Conservation (phyloP, 306 rosid species). For the Cyamopsis tetragonoloba region DNA sequence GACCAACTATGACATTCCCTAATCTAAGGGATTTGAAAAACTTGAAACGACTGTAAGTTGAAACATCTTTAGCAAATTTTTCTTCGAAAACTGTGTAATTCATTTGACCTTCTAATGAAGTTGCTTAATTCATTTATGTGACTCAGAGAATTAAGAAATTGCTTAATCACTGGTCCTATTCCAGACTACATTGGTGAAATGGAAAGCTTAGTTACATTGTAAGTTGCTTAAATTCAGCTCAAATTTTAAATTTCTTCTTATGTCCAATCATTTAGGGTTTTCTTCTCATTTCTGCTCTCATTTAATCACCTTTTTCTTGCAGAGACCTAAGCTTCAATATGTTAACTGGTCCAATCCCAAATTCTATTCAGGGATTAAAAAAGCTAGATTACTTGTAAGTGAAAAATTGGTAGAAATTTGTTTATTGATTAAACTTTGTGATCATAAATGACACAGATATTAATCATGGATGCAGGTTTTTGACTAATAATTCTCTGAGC, state of each 20-base stretch:
- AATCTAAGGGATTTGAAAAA: constrained; percentile 38
- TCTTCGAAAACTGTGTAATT: neutral
- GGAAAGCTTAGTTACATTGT: constrained; percentile 36
- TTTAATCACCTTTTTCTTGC: neutral
- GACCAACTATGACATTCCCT: constrained; percentile 51
- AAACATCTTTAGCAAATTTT: neutral
- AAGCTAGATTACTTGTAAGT: constrained; percentile 45
- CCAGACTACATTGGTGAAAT: constrained; percentile 38
- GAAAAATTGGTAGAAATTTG: neutral
- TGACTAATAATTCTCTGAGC: constrained; percentile 61
- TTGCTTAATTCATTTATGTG: constrained; percentile 25
- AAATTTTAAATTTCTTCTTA: neutral
- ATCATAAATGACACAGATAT: neutral
- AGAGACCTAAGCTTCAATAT: constrained; percentile 87
- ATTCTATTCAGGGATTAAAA: neutral
- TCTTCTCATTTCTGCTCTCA: neutral
- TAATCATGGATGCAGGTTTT: constrained; percentile 49
- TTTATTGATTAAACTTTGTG: neutral
- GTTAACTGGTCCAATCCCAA: constrained; percentile 62
- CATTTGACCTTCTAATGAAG: neutral
- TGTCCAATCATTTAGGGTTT: neutral
- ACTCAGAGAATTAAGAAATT: constrained; percentile 67
- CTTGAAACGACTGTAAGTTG: constrained; percentile 46
- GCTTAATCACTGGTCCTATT: constrained; percentile 52
- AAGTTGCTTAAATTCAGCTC: constrained; percentile 28